Evolutionary conservation across 306 rosid species (phyloP).

Genomic region (Arachis hypogaea): DNA sequence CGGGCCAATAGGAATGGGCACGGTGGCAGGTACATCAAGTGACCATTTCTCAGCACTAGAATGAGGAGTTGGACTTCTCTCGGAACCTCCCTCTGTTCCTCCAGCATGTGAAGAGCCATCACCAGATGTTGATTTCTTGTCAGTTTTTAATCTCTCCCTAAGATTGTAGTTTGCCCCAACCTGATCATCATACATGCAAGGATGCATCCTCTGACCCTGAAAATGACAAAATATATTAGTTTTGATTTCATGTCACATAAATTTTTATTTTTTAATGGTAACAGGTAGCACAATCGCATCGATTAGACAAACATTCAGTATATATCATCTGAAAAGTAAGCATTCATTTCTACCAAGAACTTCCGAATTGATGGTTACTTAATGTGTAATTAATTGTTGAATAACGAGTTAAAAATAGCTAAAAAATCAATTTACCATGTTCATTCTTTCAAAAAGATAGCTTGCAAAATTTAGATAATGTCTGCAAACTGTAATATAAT

Average conservation of each 20-base stretch:
- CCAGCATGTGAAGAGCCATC: slow-evolving; percentile 35
- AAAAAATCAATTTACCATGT: slow-evolving; percentile 2
- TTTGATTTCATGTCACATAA: slow-evolving; percentile 17
- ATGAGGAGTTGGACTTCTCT: slow-evolving; percentile 36
- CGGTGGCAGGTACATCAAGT: slow-evolving; percentile 36
- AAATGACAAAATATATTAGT: slow-evolving; percentile 36
- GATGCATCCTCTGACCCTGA: slow-evolving; percentile 78
- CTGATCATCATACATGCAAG: slow-evolving; percentile 72
- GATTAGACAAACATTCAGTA: slow-evolving; percentile 11
- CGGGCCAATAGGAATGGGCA: slow-evolving; percentile 57
- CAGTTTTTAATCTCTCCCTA: slow-evolving; percentile 62
- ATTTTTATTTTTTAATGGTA: slow-evolving; percentile 7
- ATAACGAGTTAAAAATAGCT: background rate
- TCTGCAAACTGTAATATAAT: background rate
- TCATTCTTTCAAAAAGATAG: background rate
- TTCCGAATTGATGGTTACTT: slow-evolving; percentile 17
- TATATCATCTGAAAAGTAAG: slow-evolving; percentile 7
- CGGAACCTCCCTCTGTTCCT: slow-evolving; percentile 35
- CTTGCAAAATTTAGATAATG: background rate
- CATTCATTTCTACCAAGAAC: background rate
- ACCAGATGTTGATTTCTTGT: slow-evolving; percentile 46
- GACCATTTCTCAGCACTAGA: slow-evolving; percentile 36
- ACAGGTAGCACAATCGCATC: background rate
- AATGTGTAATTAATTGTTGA: background rate
- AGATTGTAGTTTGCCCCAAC: slow-evolving; percentile 64